Evolutionary conservation across 2,329 filamentous ascomycete genomes (phyloP).

Genomic region (Claviceps sp.): DNA sequence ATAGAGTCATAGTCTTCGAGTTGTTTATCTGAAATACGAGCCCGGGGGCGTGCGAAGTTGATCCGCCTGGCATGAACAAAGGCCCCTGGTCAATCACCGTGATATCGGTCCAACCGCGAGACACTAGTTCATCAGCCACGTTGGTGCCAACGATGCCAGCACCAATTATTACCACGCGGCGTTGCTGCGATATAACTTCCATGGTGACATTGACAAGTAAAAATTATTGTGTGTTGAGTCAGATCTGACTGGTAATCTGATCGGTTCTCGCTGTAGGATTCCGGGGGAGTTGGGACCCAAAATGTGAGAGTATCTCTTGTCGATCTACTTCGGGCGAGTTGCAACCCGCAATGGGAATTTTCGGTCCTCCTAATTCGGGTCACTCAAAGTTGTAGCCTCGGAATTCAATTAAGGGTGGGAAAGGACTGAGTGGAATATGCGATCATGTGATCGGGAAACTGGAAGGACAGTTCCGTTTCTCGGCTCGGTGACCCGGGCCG

Average conservation of each 20-base stretch:
- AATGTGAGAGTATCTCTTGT: no score
- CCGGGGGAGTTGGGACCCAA: no score
- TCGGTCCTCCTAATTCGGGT: no score
- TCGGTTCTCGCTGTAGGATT: no score
- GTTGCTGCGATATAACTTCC: slow-evolving; percentile 19
- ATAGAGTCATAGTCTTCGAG: slow-evolving; percentile 42
- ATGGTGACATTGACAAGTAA: background rate
- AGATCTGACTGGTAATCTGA: no score
- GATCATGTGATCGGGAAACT: slow-evolving; percentile 2
- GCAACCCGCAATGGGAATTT: no score
- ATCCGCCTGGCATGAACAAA: slow-evolving; percentile 47
- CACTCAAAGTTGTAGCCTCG: background rate
- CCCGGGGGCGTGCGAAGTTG: slow-evolving; percentile 51
- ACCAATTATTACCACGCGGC: slow-evolving; percentile 44
- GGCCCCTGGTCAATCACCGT: slow-evolving; percentile 53
- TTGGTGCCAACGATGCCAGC: slow-evolving; percentile 53
- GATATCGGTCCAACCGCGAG: slow-evolving; percentile 48
- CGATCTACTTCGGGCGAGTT: no score
- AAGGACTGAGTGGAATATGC: background rate
- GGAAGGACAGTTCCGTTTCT: background rate
- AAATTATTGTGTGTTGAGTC: no score
- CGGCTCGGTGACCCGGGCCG: background rate
- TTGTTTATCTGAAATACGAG: slow-evolving; percentile 50
- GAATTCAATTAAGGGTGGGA: background rate
- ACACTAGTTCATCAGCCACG: slow-evolving; percentile 48